phyloP scores from a whole-genome alignment of 2,329 filamentous ascomycete species.

The Pezicula neosporulosa region DNA sequence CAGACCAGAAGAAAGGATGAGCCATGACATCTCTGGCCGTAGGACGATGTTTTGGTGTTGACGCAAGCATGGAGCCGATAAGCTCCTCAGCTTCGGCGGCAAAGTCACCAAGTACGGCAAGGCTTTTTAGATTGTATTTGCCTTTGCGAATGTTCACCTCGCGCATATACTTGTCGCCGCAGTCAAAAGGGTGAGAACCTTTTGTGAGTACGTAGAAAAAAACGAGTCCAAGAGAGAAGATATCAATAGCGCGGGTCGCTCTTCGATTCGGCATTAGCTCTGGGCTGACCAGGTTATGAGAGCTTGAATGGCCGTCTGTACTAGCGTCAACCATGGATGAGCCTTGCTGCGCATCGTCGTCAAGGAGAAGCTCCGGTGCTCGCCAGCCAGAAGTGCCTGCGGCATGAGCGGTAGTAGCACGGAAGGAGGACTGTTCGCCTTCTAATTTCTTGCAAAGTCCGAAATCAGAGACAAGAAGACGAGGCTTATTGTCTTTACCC shows the following conservation, averaged over 20 bases:
- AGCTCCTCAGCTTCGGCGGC: slow-evolving; percentile 85
- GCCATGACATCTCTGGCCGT: slow-evolving; percentile 77
- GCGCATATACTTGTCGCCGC: slow-evolving; percentile 89
- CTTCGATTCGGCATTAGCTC: slow-evolving; percentile 65
- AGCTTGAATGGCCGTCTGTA: slow-evolving; percentile 58
- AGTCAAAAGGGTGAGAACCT: slow-evolving; percentile 89
- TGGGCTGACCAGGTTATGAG: slow-evolving; percentile 48
- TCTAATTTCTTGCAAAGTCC: slow-evolving; percentile 97
- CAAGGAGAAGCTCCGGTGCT: slow-evolving; percentile 85
- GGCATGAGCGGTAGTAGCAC: slow-evolving; percentile 89
- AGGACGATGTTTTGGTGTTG: slow-evolving; percentile 57
- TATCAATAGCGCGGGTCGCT: slow-evolving; percentile 93
- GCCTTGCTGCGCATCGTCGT: slow-evolving; percentile 62
- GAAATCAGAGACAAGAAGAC: slow-evolving; percentile 96
- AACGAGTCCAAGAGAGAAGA: slow-evolving; percentile 95
- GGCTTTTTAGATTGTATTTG: slow-evolving; percentile 65
- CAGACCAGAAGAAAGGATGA: slow-evolving; percentile 95
- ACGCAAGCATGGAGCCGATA: slow-evolving; percentile 72
- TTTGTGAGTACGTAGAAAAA: slow-evolving; percentile 98
- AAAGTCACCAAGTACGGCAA: slow-evolving; percentile 77
- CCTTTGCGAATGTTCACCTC: slow-evolving; percentile 97
- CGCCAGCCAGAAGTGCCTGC: slow-evolving; percentile 95
- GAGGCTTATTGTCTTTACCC: slow-evolving; percentile 65
- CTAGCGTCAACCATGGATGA: slow-evolving; percentile 44
- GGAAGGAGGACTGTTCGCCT: slow-evolving; percentile 89